Percentiles rank a stretch among this genome's conserved stretches.
phyloP scores from a whole-genome alignment of 371 early-diverging fungal species.

The Batrachochytrium dendrobatidis region DNA sequence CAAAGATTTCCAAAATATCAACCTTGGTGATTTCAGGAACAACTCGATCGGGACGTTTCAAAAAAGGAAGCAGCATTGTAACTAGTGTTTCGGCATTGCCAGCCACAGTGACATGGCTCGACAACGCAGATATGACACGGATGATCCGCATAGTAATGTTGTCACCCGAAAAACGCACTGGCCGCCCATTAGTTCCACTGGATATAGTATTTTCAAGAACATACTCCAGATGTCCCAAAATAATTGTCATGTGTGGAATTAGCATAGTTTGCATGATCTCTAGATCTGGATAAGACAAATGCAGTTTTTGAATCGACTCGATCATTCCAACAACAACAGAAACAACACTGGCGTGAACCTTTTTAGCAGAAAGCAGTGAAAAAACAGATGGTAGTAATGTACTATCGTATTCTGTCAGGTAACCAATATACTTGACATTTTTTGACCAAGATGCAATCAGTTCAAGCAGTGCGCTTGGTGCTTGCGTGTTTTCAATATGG shows the following conservation, averaged over 20 bases:
- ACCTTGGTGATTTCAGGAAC: conserved; percentile 78
- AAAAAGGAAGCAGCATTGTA: conserved; percentile 73
- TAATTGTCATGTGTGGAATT: conserved; percentile 50
- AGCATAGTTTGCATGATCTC: conserved; percentile 43
- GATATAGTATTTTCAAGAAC: conserved; percentile 21
- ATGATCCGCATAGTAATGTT: conserved; percentile 66
- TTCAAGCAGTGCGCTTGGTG: conserved; percentile 66
- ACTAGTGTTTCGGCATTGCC: conserved; percentile 59
- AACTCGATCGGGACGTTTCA: conserved; percentile 57
- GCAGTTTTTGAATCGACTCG: conserved; percentile 60
- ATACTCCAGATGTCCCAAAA: conserved; percentile 58
- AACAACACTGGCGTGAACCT: conserved; percentile 62
- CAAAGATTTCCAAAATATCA: conserved; percentile 73
- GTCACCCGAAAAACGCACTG: conserved; percentile 44
- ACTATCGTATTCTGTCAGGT: conserved; percentile 55
- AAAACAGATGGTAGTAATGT: conserved; percentile 62
- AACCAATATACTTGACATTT: conserved; percentile 51
- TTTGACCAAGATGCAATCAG: conserved; percentile 73
- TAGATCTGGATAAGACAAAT: conserved; percentile 16
- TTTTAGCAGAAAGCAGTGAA: conserved; percentile 64
- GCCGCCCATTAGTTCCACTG: background rate
- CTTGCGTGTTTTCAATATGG: conserved; percentile 74
- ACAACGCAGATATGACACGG: conserved; percentile 66
- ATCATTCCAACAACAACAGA: conserved; percentile 61
- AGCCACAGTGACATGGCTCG: conserved; percentile 54